These are phyloP conservation scores for Annulohypoxylon bovei DNA, from an alignment of 495 filamentous ascomycete genomes.

Conservation along the genomic window DNA sequence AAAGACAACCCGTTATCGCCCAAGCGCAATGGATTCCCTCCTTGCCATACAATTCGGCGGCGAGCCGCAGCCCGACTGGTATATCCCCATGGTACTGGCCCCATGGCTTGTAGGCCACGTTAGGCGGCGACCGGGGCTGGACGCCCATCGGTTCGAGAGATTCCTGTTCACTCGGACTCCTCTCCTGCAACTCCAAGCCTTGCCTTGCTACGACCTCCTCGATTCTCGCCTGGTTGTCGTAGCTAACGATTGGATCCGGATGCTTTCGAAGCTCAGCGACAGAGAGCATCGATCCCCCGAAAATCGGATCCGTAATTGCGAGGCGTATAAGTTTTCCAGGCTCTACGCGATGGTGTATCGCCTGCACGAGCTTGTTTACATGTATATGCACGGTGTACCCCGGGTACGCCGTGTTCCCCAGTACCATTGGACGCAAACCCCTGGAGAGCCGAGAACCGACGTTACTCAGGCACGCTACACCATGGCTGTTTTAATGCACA, in stretches of 20 bases:
- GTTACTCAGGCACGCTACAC: constrained; percentile 17
- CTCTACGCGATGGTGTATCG: background rate
- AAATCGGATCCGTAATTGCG: background rate
- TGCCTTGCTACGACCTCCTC: background rate
- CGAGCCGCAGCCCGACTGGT: background rate
- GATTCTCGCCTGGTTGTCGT: background rate
- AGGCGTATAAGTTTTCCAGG: background rate
- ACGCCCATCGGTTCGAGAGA: background rate
- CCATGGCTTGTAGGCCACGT: background rate
- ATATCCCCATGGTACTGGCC: background rate
- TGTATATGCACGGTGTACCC: background rate
- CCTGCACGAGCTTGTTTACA: background rate
- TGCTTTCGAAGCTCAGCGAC: background rate
- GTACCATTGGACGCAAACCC: too few relatives aligned
- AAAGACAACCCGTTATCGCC: background rate
- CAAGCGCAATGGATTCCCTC: background rate
- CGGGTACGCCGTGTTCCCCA: too few relatives aligned
- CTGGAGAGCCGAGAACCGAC: background rate
- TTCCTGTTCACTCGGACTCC: background rate
- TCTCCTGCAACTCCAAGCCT: background rate
- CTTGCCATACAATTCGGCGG: background rate
- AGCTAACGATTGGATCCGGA: background rate
- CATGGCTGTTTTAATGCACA: background rate
- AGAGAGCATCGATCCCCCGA: background rate
- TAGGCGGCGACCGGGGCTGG: background rate